Evolutionary conservation across 352 stramenopile species (phyloP).

Genomic region (Phytophthora sansomeana): DNA sequence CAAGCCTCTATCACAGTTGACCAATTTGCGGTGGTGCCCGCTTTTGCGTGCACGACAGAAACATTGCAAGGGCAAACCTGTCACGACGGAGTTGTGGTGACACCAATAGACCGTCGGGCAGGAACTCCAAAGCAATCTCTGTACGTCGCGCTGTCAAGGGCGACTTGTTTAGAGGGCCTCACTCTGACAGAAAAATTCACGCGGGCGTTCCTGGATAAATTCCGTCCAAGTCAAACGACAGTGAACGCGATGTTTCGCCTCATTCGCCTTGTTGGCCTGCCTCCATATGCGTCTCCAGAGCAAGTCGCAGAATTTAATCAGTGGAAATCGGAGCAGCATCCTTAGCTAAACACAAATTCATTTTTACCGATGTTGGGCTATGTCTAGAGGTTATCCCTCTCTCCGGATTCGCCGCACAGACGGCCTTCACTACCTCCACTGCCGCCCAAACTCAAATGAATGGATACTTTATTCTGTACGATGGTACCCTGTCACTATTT

Average conservation of each 20-base stretch:
- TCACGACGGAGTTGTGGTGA: slow-evolving; percentile 30
- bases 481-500: too few relatives aligned
- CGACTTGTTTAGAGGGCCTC: background rate
- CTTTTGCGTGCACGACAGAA: slow-evolving; percentile 35
- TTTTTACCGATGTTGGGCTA: too few relatives aligned
- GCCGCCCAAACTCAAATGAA: too few relatives aligned
- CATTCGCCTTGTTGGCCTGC: background rate
- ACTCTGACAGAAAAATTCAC: slow-evolving; percentile 1
- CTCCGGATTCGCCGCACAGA: too few relatives aligned
- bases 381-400: too few relatives aligned
- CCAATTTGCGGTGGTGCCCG: slow-evolving; percentile 31
- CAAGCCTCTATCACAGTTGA: slow-evolving; percentile 21
- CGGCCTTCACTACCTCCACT: too few relatives aligned
- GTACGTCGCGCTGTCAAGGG: background rate
- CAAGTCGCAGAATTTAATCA: background rate
- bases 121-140: background rate
- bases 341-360: too few relatives aligned
- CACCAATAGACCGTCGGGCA: background rate
- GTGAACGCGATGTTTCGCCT: background rate
- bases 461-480: too few relatives aligned
- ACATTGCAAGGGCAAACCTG: slow-evolving; percentile 41
- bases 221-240: background rate
- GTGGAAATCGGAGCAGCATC: slow-evolving; percentile 1
- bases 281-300: slow-evolving; percentile 1
- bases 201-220: background rate